A percentile compares a stretch with the other conserved stretches of the same genome.
These are phyloP conservation scores for Arthrobotrys pseudoclavata DNA, from an alignment of 2,329 filamentous ascomycete species.

Conservation along the genomic window DNA sequence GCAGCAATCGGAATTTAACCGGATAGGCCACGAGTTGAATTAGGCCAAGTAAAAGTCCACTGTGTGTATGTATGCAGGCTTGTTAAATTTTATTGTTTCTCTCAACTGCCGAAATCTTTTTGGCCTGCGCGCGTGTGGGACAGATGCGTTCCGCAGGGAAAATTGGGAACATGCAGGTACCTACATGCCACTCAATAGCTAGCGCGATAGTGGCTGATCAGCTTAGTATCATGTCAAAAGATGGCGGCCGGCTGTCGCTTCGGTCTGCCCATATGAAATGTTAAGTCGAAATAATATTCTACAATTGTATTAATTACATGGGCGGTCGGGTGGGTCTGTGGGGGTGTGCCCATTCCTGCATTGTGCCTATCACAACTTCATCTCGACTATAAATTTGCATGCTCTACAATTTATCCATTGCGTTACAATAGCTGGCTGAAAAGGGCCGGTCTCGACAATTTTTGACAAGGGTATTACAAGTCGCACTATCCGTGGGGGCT, in stretches of 20 bases:
- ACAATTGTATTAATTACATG: not conserved
- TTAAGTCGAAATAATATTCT: not conserved
- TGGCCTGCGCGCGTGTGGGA: too few relatives aligned
- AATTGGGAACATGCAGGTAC: slow-evolving; percentile 11
- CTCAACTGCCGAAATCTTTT: too few relatives aligned
- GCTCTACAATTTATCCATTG: not conserved
- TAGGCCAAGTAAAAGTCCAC: not conserved
- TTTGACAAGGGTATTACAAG: not conserved
- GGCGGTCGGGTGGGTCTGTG: not conserved
- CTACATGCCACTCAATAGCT: not conserved
- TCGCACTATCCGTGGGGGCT: not conserved
- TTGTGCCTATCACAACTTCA: not conserved
- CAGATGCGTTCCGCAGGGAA: too few relatives aligned
- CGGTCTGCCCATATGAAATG: too few relatives aligned
- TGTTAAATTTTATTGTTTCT: too few relatives aligned
- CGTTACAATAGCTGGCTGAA: not conserved
- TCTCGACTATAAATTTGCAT: not conserved
- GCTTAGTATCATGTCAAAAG: slow-evolving; percentile 6
- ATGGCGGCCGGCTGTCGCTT: not conserved
- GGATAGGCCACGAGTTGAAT: not conserved
- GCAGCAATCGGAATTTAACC: slow-evolving; percentile 21
- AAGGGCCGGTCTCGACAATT: not conserved
- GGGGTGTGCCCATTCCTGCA: not conserved
- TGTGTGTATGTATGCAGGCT: too few relatives aligned
- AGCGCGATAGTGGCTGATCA: not conserved